Evolutionary conservation across 176 grass and related monocot species (phyloP), one percentile per base, ranked within the genome.

Genomic region (Musa troglodytarum): DNA sequence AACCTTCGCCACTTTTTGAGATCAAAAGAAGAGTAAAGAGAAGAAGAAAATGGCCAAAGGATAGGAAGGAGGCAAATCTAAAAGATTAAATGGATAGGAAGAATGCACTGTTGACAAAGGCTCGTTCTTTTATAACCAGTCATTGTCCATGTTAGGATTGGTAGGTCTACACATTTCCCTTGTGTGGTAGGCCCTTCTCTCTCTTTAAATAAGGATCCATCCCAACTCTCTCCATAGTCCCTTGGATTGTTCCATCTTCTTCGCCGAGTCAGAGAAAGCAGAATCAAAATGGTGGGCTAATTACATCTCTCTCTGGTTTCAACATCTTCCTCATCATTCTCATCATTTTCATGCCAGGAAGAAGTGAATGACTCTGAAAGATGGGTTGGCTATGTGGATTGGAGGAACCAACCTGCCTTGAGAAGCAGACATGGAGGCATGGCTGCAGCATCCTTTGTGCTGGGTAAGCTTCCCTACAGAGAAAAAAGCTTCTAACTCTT

Each of bases 341-440:
- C n/a, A 52, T 22, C 17, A 73, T 71, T 54, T 49, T 49, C 25
- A 9, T 84, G 54, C 77, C 81, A 89, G 88, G 86, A 91, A 84
- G 75, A 82, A 24, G 94, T 43, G 52, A 67, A 20, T 78, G 90
- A 80, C 62, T 9, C 29, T 71, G 84, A 87, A 76, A 77, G 77
- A 71, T 98, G 90, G 88, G 84, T 83, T 10, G 95, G 88, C 26
- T 99, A 94, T 86, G 95, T 99, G 75, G 82, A 99, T 79, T 99
- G 95, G 95, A 80, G 88, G 81, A 92, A 85, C 77, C 86, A 76
- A 84, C 82, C 95, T 78, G 90, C 90, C 72, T 66, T 80, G 52
- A 81, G 81, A 74, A 78, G 72, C 82, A 86, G 84, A 87, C 95
- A 99, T 86, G 95, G 95, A 34, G 90, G 95, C 84, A 93, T 99